Base-by-base conservation (phyloP, 2,329 filamentous ascomycete species). In the Claviceps digitariae region DNA sequence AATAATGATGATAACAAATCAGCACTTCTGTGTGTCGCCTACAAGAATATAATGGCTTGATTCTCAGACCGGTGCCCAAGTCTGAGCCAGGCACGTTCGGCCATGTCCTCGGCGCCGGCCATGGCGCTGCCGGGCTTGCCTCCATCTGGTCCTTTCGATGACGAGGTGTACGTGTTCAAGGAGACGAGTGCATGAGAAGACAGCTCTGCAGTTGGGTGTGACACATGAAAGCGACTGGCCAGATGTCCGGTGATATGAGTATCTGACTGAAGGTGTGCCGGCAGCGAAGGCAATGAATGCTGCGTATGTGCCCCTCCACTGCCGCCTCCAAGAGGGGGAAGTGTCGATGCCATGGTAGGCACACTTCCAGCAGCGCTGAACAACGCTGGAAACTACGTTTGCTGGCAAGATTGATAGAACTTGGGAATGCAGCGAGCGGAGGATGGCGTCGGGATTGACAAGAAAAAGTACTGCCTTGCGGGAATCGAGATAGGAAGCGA, bases 81-180 rank as follows among this genome's bases (percentile, higher is more conserved):
- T 59, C 93, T 81, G 59, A 88, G 79, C 74, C 85, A 96, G 52
- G 91, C 89, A 57, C 90, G 80, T 58, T 86, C 83, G 23, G 93
- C 93, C 65, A 98, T 78, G 62, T 96, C 90, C 69, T 97, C 91
- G 36, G 89, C 90, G 65, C 90, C 90, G 54, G 85, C 90, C 79
- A 90, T 89, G 58, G 90, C 89, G 72, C 89, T 95, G 38, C 90
- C 91, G 61, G 94, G 88, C 64, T 90, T 93, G 55, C 82, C 84
- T 60, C 91, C 91, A 86, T 96, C 89, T 4, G 86, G 82, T 23
- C 90, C 91, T 65, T 90, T 90, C 52, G 85, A 79, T 0, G 91
- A 91, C 12, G 88, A 87, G 12, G 88, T 91, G 68, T 95, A 97
- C 21, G 90, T 98, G 73, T 98, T 98, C 58, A 98, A 75, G 51